phyloP scores from a whole-genome alignment of 2,329 filamentous ascomycete genomes.

The Clarireedia paspali region DNA sequence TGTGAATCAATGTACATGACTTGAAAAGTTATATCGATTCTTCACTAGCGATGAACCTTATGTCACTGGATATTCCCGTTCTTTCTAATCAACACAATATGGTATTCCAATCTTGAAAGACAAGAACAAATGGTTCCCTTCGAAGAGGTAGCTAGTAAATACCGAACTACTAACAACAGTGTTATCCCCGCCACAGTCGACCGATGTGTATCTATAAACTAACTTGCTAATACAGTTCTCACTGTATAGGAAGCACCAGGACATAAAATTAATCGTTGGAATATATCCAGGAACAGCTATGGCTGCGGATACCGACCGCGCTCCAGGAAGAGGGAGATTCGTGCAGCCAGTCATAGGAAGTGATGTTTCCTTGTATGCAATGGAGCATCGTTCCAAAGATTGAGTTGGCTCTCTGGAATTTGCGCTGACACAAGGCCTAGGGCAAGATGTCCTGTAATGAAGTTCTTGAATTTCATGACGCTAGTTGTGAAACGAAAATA shows the following conservation, averaged over 20 bases:
- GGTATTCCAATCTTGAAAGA: background rate
- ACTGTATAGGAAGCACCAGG: background rate
- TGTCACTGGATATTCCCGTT: background rate
- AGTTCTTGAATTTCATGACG: too few species aligned
- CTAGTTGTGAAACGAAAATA: too few species aligned
- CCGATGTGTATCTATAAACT: background rate
- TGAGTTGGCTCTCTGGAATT: background rate
- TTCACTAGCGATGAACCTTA: too few species aligned
- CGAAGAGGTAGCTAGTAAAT: background rate
- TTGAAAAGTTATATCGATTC: too few species aligned
- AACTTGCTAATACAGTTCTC: background rate
- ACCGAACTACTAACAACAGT: background rate
- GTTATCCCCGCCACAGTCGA: background rate
- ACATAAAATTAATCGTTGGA: background rate
- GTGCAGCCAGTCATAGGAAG: background rate
- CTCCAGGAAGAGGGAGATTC: background rate
- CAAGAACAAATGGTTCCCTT: background rate
- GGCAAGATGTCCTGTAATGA: background rate
- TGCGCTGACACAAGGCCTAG: background rate
- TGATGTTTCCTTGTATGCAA: background rate
- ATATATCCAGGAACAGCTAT: background rate
- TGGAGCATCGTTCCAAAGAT: background rate
- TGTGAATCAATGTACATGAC: too few species aligned
- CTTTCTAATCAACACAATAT: background rate
- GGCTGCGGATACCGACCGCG: background rate